A percentile compares a stretch with the other conserved stretches of the same genome.
phyloP scores from a whole-genome alignment of 441 rosid species.

The Viola pubescens region DNA sequence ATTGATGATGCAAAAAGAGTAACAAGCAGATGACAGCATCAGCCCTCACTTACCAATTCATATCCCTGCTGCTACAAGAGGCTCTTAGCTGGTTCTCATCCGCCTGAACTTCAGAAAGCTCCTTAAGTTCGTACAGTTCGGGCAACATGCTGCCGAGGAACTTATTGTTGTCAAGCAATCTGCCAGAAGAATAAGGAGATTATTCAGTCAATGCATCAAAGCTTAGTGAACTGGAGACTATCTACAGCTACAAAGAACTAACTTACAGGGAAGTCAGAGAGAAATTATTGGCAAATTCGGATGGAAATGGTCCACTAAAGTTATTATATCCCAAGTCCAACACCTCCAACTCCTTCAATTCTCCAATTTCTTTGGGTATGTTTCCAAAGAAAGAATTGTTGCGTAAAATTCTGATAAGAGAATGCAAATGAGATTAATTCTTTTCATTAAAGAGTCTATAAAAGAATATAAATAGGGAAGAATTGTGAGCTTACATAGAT shows the following conservation, averaged over 20 bases:
- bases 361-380: constrained; percentile 65
- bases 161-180: constrained; percentile 50
- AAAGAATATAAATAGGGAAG: background rate
- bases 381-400: constrained; percentile 73
- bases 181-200: constrained; percentile 21
- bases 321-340: constrained; percentile 85
- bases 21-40: background rate
- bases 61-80: constrained; percentile 19
- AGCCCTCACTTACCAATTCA: constrained; percentile 23
- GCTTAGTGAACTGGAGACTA: background rate
- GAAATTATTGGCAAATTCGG: constrained; percentile 32
- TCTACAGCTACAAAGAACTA: constrained; percentile 2
- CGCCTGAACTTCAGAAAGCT: constrained; percentile 37
- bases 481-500: constrained; percentile 51
- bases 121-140: constrained; percentile 32
- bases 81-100: constrained; percentile 30
- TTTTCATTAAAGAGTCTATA: background rate
- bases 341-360: constrained; percentile 60
- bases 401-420: constrained; percentile 52
- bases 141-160: constrained; percentile 33
- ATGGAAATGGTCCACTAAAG: constrained; percentile 55
- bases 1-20: background rate
- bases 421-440: constrained; percentile 5
- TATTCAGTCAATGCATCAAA: constrained; percentile 11
- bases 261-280: constrained; percentile 47